Percentiles rank a stretch among this genome's conserved stretches.
These are phyloP conservation scores for Mycocalia duriaeana DNA, from an alignment of 1,284 basidiomycete species.

Conservation along the genomic window DNA sequence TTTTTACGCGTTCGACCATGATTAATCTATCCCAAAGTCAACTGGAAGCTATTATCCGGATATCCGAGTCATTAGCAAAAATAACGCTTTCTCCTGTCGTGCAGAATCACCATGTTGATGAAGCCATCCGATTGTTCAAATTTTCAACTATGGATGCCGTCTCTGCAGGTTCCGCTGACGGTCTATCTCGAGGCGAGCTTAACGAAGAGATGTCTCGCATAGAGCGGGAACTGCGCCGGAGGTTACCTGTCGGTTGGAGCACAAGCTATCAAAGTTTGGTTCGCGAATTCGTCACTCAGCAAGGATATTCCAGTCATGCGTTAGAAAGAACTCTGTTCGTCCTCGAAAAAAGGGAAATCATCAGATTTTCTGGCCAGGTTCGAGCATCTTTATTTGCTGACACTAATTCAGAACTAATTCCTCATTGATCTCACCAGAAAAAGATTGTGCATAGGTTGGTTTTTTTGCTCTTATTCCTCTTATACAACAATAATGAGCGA, in stretches of 20 bases:
- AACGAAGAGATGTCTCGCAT: slow-evolving; percentile 93
- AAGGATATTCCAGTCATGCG: slow-evolving; percentile 88
- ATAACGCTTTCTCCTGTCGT: slow-evolving; percentile 87
- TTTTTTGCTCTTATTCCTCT: no score
- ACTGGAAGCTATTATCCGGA: slow-evolving; percentile 98
- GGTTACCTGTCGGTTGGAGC: slow-evolving; percentile 95
- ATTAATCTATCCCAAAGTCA: slow-evolving; percentile 67
- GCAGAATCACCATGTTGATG: slow-evolving; percentile 92
- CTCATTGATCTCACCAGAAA: no score
- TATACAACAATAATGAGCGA: no score
- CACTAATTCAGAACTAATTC: no score
- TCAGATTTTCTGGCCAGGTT: slow-evolving; percentile 82
- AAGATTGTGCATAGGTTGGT: no score
- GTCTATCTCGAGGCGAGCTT: slow-evolving; percentile 86
- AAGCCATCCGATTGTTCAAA: slow-evolving; percentile 97
- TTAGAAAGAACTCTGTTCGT: slow-evolving; percentile 90
- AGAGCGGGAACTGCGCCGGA: slow-evolving; percentile 84
- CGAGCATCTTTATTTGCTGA: no score
- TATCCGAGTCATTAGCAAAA: slow-evolving; percentile 95
- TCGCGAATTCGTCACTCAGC: slow-evolving; percentile 92
- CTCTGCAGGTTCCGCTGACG: slow-evolving; percentile 88
- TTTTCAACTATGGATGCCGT: slow-evolving; percentile 99
- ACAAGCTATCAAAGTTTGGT: slow-evolving; percentile 93
- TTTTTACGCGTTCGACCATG: not conserved
- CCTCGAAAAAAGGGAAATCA: slow-evolving; percentile 91